Conservation (phyloP, 2,329 filamentous ascomycete species). For the Xylogone sp. region DNA sequence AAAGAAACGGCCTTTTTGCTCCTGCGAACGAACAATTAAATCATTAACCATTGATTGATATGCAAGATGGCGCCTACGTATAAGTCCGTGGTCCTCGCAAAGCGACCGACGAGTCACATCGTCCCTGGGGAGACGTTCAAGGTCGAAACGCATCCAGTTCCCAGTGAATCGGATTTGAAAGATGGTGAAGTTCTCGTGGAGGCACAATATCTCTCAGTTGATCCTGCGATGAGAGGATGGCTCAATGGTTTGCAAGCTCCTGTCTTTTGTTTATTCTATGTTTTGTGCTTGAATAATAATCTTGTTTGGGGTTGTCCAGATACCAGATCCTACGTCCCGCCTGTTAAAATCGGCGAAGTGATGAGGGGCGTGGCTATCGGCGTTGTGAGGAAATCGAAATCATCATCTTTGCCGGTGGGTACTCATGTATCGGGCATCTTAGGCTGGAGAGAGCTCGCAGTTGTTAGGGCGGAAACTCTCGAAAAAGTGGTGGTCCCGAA, state of each 20-base stretch:
- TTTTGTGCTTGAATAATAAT: conserved; percentile 3
- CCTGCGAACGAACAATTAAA: not conserved
- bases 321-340: conserved; percentile 60
- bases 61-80: conserved; percentile 18
- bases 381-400: conserved; percentile 59
- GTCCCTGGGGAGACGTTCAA: conserved; percentile 63
- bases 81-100: conserved; percentile 51
- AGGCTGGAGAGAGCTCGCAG: conserved; percentile 66
- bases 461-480: conserved; percentile 50
- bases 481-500: conserved; percentile 37
- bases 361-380: conserved; percentile 64
- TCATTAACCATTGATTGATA: not conserved
- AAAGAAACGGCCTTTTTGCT: not conserved
- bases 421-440: conserved; percentile 50
- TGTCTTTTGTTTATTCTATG: conserved; percentile 2
- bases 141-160: conserved; percentile 44
- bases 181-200: conserved; percentile 62
- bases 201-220: conserved; percentile 62
- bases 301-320: conserved; percentile 24
- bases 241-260: conserved; percentile 47
- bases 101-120: conserved; percentile 58
- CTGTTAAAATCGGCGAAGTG: conserved; percentile 61
- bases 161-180: conserved; percentile 45
- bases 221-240: conserved; percentile 76
- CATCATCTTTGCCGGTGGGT: conserved; percentile 50